These are phyloP conservation scores for Phialophora chinensis DNA, from an alignment of 2,329 filamentous ascomycete species.

Conservation along the genomic window DNA sequence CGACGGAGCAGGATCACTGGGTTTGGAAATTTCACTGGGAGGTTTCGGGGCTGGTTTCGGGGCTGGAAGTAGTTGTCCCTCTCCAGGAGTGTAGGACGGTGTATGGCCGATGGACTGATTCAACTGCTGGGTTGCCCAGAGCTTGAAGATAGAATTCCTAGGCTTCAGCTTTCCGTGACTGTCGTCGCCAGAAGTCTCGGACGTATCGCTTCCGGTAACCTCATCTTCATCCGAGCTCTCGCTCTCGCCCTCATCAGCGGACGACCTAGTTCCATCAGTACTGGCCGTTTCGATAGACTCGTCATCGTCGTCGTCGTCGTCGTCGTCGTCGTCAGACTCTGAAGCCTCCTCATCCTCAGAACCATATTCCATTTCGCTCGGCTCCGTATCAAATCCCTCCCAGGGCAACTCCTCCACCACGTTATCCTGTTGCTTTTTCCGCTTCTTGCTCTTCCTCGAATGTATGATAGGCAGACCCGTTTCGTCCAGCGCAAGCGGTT, in stretches of 20 bases:
- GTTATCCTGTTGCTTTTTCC: conserved; percentile 45
- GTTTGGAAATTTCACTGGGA: conserved; percentile 11
- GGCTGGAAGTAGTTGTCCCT: conserved; percentile 48
- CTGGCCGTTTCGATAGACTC: conserved; percentile 41
- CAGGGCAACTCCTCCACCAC: conserved; percentile 49
- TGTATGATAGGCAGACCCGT: conserved; percentile 77
- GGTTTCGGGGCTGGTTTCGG: conserved; percentile 20
- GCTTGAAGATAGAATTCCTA: conserved; percentile 77
- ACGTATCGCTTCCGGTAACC: conserved; percentile 39
- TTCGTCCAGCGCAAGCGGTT: conserved; percentile 79
- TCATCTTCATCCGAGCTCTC: conserved; percentile 42
- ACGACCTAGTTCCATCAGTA: conserved; percentile 13
- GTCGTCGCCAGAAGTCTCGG: conserved; percentile 46
- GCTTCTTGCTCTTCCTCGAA: conserved; percentile 75
- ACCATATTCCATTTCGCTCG: conserved; percentile 41
- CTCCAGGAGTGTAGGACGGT: conserved; percentile 46
- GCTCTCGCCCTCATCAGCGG: conserved; percentile 41
- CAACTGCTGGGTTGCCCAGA: conserved; percentile 85
- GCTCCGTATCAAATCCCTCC: conserved; percentile 54
- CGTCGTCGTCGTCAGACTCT: conserved; percentile 10
- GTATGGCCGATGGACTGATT: conserved; percentile 79
- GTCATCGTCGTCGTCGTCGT: conserved; percentile 31
- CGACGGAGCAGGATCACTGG: background rate
- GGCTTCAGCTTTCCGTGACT: conserved; percentile 47
- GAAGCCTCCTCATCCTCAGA: conserved; percentile 27